Base-by-base conservation (phyloP, 305 asterid genomes). In the Solanum hybrid region DNA sequence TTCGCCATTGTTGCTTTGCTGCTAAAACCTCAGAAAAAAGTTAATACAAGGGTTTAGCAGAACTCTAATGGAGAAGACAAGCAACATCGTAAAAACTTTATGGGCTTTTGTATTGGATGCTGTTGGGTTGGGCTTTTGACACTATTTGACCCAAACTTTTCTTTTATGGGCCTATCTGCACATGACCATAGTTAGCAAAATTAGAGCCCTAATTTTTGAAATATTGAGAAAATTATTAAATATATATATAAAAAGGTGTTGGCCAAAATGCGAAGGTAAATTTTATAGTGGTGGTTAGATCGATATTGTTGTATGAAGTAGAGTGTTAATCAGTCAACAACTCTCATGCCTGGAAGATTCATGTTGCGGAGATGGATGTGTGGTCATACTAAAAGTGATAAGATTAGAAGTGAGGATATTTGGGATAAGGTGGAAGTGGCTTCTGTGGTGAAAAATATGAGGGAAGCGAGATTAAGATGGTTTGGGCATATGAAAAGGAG, bases 1-100 rank as follows among this genome's bases (percentile, higher is more conserved):
- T 95, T 95, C 91, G 93, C 95, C 97, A 95, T 93, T 56, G 86
- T 92, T 66, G 79, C 31, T 64, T 60, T 20, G 85, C 79, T 87
- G n/a, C 87, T 51, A 51, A 85, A 31, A 85, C 88, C 88, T 85
- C 76, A 11, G 17, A 51, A 60, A 34, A 27, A 7, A 7, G 8
- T 56, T 6, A 73, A 3, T 13, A 10, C 46, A 1, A 56, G 88
- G 88, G 75, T 85, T 85, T 56, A 31, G 31, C 20, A 13, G 34
- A 26, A 46, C 4, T 5, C 27, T n/a, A 80, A 80, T 24, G 66
- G n/a, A 24, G 86, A 24, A 84, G 87, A 71, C 34, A 2, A 5
- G 8, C 32, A 71, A 71, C 0, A 24, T 69, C 76, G 26, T 24
- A 71, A 71, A 69, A 71, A 5, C 77, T 71, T 84, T 29, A 31